Conservation (phyloP, 2,329 filamentous ascomycete species). For the Tympanopsis confertula region DNA sequence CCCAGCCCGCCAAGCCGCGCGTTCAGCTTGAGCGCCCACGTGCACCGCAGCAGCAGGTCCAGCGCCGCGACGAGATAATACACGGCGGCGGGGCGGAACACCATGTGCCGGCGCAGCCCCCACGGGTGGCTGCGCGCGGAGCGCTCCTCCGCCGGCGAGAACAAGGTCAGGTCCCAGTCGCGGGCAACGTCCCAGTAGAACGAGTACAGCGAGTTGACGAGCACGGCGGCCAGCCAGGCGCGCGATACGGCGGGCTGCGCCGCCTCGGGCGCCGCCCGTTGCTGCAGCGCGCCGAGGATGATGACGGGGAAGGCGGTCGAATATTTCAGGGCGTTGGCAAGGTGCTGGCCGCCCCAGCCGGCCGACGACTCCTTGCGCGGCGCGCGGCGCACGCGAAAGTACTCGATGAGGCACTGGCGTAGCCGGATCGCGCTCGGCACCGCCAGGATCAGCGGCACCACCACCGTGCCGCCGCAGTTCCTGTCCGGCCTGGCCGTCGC, state of each 20-base stretch:
- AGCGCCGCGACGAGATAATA: constrained; percentile 69
- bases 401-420: not conserved
- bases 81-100: not conserved
- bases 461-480: not conserved
- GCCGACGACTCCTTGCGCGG: constrained; percentile 36
- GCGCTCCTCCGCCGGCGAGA: not conserved
- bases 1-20: not conserved
- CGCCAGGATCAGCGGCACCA: not conserved
- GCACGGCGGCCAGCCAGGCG: constrained; percentile 60
- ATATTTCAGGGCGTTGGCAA: constrained; percentile 1
- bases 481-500: not conserved
- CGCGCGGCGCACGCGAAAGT: constrained; percentile 11
- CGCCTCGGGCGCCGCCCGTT: constrained; percentile 35
- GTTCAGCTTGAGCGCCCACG: not conserved
- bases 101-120: not conserved
- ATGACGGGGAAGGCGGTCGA: not conserved
- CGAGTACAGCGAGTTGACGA: not conserved
- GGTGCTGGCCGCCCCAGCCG: not conserved
- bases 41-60: not conserved
- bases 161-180: constrained; percentile 1
- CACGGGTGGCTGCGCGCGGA: constrained; percentile 24
- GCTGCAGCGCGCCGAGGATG: constrained; percentile 35
- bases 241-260: constrained; percentile 33
- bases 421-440: not conserved
- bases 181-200: not conserved